A percentile compares a stretch with the other conserved stretches of the same genome.
These are phyloP conservation scores for Diutina siamensis DNA, from an alignment of 1,139 yeast species.

Conservation along the genomic window DNA sequence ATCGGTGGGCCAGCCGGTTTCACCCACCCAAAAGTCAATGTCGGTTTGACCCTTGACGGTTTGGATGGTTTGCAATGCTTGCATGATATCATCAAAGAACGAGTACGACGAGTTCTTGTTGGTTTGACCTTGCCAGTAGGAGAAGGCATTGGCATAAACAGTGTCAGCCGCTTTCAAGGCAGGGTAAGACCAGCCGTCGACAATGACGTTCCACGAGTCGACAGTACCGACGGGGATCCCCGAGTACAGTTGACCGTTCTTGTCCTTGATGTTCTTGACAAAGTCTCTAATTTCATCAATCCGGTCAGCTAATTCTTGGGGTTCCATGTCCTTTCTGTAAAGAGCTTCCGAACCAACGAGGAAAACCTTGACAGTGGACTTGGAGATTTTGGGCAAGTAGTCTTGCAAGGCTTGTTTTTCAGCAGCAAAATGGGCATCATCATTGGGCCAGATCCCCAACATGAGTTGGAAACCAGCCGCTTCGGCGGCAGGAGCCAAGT, in stretches of 20 bases:
- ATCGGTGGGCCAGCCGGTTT: conserved; percentile 95
- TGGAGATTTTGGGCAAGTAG: conserved; percentile 64
- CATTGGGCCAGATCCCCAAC: conserved; percentile 87
- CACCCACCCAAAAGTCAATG: conserved; percentile 89
- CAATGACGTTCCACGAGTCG: conserved; percentile 90
- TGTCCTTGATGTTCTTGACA: conserved; percentile 53
- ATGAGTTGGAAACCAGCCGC: conserved; percentile 60
- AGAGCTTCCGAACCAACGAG: conserved; percentile 89
- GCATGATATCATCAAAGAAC: conserved; percentile 93
- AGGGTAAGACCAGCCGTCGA: conserved; percentile 58
- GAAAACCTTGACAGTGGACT: conserved; percentile 56
- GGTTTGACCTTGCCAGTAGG: conserved; percentile 98
- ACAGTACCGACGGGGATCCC: conserved; percentile 79
- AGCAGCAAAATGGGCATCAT: conserved; percentile 54
- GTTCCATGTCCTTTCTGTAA: conserved; percentile 74
- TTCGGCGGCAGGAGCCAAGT: conserved; percentile 79
- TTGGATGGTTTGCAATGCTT: conserved; percentile 82
- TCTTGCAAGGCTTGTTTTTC: conserved; percentile 58
- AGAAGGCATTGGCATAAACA: conserved; percentile 86
- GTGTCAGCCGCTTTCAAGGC: conserved; percentile 75
- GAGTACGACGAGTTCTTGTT: conserved; percentile 72
- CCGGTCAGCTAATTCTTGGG: conserved; percentile 51
- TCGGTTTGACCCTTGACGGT: conserved; percentile 75
- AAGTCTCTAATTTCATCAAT: conserved; percentile 48
- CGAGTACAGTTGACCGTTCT: conserved; percentile 66